phyloP scores from a whole-genome alignment of 306 rosid species.

The Albizia julibrissin region DNA sequence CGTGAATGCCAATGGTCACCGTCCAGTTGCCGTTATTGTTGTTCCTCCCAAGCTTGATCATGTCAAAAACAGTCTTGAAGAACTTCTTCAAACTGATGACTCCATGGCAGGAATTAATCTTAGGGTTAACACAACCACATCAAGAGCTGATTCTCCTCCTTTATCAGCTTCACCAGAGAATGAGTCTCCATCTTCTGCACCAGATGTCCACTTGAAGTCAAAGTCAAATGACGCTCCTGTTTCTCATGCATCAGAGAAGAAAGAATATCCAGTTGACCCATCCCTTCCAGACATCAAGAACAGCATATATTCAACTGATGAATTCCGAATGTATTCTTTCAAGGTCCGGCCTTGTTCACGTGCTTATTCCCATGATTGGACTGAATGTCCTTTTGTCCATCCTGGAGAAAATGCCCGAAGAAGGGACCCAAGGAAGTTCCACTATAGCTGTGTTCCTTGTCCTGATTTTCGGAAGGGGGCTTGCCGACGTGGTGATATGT shows the following conservation, averaged over 20 bases:
- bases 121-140: slow-evolving; percentile 34
- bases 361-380: slow-evolving; percentile 84
- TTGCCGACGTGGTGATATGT: slow-evolving; percentile 79
- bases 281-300: slow-evolving; percentile 80
- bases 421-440: slow-evolving; percentile 83
- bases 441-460: slow-evolving; percentile 79
- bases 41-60: slow-evolving; percentile 53
- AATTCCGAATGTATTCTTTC: slow-evolving; percentile 77
- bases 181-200: slow-evolving; percentile 48
- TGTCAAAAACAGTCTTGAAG: slow-evolving; percentile 48
- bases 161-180: slow-evolving; percentile 54
- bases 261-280: slow-evolving; percentile 70
- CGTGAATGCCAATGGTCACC: slow-evolving; percentile 60
- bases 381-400: slow-evolving; percentile 81
- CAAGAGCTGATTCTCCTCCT: slow-evolving; percentile 50
- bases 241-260: slow-evolving; percentile 58
- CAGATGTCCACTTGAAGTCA: slow-evolving; percentile 48
- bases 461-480: slow-evolving; percentile 81
- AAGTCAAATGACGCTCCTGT: slow-evolving; percentile 46
- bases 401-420: slow-evolving; percentile 82
- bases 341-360: slow-evolving; percentile 83
- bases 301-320: slow-evolving; percentile 72
- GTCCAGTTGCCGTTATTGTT: slow-evolving; percentile 56
- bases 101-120: slow-evolving; percentile 41
- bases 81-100: slow-evolving; percentile 51